Base-by-base conservation (phyloP, 1,284 basidiomycete genomes). In the Puccinia sorghi region DNA sequence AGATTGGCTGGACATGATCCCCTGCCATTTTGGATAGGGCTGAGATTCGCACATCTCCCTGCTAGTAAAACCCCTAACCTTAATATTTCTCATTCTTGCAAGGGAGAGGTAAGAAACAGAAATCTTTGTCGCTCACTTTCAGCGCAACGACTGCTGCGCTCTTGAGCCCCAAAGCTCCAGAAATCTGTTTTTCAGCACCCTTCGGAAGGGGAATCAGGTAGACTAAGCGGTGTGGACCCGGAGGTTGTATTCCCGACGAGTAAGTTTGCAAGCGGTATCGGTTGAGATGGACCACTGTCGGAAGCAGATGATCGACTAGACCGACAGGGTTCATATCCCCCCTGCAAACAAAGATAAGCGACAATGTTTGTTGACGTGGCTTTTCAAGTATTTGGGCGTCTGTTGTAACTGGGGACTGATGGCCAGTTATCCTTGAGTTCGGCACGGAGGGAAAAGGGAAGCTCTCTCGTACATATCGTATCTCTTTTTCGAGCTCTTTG, bases 251-350 rank as follows among this genome's bases (percentile, higher is more conserved):
- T 37, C 4, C 25, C 8, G 46, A 54, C 27, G 25, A 39, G 32
- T 12, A 4, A 22, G n/a, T 22, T 25, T 46, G 63, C n/a, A 67
- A 61, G 13, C 54, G 75, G 8, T 43, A 52, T 25, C 20, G 64
- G 39, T 77, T 77, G 25, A 77, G 41, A 57, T 66, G 43, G 41
- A 66, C 75, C 2, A 77, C 52, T 13, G 64, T 70, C 11, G 39
- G 66, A 48, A 67, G 75, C 20, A 77, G 75, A 77, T 77, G 66
- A 12, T 77, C 75, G n/a, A 77, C 64, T 41, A 77, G 48, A 41
- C 66, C 56, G 27, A 37, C 17, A 46, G 75, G 75, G 37, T 77
- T 77, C 11, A 77, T 32, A 37, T 77, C 75, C 8, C 56, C 64
- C 43, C 43, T 69, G 57, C 75, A 77, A 25, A 77, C 75, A 50